Evolutionary conservation across 108 stramenopile genomes (phyloP), one percentile per base, ranked within the genome.

Genomic region (Stephanodiscus minutulus): DNA sequence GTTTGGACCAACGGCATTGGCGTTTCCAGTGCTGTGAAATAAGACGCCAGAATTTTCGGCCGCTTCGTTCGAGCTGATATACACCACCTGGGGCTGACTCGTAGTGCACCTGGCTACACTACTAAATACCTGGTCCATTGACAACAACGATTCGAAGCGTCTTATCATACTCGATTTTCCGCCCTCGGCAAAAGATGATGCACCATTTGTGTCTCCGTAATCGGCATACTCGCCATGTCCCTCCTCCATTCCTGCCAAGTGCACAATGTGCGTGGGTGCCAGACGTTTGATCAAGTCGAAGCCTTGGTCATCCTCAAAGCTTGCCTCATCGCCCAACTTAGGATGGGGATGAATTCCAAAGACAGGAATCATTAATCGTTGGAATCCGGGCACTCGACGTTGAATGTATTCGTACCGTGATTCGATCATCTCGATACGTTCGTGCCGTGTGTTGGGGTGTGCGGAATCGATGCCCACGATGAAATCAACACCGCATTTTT

Each of bases 401-500:
- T 64, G 17, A 41, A 75, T 28, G 47, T 66, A 37, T 52, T 67
- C 64, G 50, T 70, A 70, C 54, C 76, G 20, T 70, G 52, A 60
- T 70, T 86, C 64, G 73, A 63, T 24, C 62, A 64, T 44, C 28
- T 72, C 81, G 27, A 85, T 22, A 20, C 87, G 68, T 24, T 79
- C 82, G 6, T 75, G 72, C 2, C 77, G 73, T 5, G 82, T 82
- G 31, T 84, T 80, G 54, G 82, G 83, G 47, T 73, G 69, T 9
- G 76, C 66, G 11, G 83, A 52, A 52, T 88, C 86, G 15, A 76
- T 76, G 1, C 87, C 88, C 47, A 83, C 53, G 41, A 91, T 78
- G 53, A 60, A 70, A 15, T 71, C 37, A 0, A 87, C 87, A 33
- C 77, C 75, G 44, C 91, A 91, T 39, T 79, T 53, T 46, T 81